Evolutionary conservation across 208 protist genomes (phyloP).

Genomic region (Jaenimonas drosophilae): DNA sequence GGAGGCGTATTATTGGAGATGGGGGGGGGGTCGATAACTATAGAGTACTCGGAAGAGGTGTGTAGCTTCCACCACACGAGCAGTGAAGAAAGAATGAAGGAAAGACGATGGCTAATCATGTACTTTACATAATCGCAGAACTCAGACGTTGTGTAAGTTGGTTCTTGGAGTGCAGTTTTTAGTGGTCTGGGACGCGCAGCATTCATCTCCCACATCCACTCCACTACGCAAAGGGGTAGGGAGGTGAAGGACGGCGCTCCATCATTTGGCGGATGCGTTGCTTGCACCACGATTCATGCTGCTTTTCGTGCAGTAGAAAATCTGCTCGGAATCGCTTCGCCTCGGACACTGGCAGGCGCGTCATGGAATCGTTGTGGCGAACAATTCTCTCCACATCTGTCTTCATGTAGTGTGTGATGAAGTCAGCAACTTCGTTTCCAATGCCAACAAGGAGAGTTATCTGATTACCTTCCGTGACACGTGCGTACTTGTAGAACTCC

Average conservation of each 20-base stretch:
- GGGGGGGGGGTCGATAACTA: too few species aligned
- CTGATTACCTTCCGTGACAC: constrained; percentile 24
- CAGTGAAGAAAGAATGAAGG: too few species aligned
- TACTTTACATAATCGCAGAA: too few species aligned
- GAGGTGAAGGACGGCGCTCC: constrained; percentile 56
- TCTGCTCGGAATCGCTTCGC: constrained; percentile 73
- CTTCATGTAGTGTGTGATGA: constrained; percentile 78
- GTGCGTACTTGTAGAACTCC: constrained; percentile 85
- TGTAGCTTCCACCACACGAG: too few species aligned
- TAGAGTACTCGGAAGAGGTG: too few species aligned
- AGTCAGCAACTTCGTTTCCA: constrained; percentile 50
- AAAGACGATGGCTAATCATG: too few species aligned
- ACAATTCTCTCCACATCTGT: constrained; percentile 72
- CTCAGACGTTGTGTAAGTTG: too few species aligned
- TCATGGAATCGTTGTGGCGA: constrained; percentile 75
- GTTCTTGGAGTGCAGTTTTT: too few species aligned
- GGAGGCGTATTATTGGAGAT: too few species aligned
- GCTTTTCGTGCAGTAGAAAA: constrained; percentile 70
- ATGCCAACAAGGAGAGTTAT: constrained; percentile 47
- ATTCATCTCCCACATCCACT: too few species aligned
- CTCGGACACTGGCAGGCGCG: constrained; percentile 43
- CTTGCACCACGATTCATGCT: constrained; percentile 88
- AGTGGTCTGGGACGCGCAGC: too few species aligned
- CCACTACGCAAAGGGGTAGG: constrained; percentile 2
- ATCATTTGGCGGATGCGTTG: constrained; percentile 77